Evolutionary conservation across 495 filamentous ascomycete genomes (phyloP).

Genomic region (Trypethelium eluteriae): DNA sequence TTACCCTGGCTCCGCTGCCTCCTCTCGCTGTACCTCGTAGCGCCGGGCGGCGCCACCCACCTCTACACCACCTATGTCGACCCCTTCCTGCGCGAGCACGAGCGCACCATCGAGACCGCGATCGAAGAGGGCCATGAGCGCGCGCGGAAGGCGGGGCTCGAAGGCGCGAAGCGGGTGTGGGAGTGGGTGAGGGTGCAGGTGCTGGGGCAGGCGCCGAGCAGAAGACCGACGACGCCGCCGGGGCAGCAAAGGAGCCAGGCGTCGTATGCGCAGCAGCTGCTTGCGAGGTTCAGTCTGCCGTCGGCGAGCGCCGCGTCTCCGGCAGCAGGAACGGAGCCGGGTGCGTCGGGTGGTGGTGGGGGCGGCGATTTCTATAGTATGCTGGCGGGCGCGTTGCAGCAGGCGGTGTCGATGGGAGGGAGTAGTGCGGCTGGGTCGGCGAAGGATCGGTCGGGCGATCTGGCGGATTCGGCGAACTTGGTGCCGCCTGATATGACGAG

Average conservation of each 20-base stretch:
- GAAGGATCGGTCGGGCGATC: slow-evolving; percentile 31
- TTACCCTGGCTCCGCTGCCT: slow-evolving; percentile 85
- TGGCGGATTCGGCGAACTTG: slow-evolving; percentile 53
- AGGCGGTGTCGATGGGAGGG: slow-evolving; percentile 26
- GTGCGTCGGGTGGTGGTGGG: slow-evolving; percentile 24
- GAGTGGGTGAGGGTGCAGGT: slow-evolving; percentile 67
- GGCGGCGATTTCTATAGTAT: slow-evolving; percentile 63
- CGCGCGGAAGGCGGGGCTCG: slow-evolving; percentile 66
- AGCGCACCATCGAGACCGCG: slow-evolving; percentile 80
- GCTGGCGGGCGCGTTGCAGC: slow-evolving; percentile 60
- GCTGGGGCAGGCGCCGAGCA: slow-evolving; percentile 55
- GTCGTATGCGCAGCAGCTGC: slow-evolving; percentile 65
- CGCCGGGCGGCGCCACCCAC: slow-evolving; percentile 83
- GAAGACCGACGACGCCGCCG: slow-evolving; percentile 44
- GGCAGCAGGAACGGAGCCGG: not conserved
- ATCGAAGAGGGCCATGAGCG: slow-evolving; percentile 76
- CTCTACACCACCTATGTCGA: slow-evolving; percentile 80
- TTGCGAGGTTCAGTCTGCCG: slow-evolving; percentile 40
- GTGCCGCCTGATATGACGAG: slow-evolving; percentile 58
- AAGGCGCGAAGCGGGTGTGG: slow-evolving; percentile 71
- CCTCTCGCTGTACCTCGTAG: slow-evolving; percentile 88
- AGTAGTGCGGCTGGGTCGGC: not conserved
- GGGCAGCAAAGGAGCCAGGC: slow-evolving; percentile 37
- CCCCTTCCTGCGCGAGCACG: slow-evolving; percentile 81
- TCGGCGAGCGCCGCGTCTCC: not conserved